phyloP scores from a whole-genome alignment of 371 early-diverging fungal species.

The Gilbertella persicaria region DNA sequence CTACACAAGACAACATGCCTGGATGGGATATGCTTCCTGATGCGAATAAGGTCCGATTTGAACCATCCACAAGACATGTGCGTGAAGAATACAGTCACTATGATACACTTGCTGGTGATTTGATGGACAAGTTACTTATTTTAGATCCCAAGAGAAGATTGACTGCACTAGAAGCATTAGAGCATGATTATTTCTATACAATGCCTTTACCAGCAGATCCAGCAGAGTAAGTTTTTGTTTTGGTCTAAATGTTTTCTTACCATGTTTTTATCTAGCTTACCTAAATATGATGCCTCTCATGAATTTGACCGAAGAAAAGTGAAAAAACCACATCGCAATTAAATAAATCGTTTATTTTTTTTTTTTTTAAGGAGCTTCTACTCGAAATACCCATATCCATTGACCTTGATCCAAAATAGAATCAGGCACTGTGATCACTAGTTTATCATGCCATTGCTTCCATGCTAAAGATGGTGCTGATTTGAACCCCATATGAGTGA shows the following conservation, averaged over 20 bases:
- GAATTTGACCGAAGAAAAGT: constrained; percentile 43
- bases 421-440: constrained; percentile 12
- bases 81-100: constrained; percentile 57
- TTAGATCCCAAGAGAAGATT: constrained; percentile 77
- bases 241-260: not conserved
- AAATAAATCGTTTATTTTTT: not conserved
- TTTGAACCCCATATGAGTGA: constrained; percentile 6
- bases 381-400: constrained; percentile 16
- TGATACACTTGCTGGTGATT: constrained; percentile 64
- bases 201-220: constrained; percentile 64
- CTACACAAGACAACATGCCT: constrained; percentile 74
- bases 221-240: constrained; percentile 44
- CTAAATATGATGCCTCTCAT: constrained; percentile 64
- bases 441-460: constrained; percentile 6
- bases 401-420: constrained; percentile 8
- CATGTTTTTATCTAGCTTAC: constrained; percentile 41
- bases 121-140: constrained; percentile 74
- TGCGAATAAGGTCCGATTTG: constrained; percentile 51
- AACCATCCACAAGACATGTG: constrained; percentile 49
- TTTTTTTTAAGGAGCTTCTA: constrained; percentile 7
- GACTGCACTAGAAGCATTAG: constrained; percentile 75
- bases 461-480: constrained; percentile 1
- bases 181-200: constrained; percentile 71
- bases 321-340: constrained; percentile 13
- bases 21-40: constrained; percentile 68